Percentiles rank a stretch among this genome's conserved stretches.
phyloP scores from a whole-genome alignment of 2,329 filamentous ascomycete species.

The Xylariaceae sp. region DNA sequence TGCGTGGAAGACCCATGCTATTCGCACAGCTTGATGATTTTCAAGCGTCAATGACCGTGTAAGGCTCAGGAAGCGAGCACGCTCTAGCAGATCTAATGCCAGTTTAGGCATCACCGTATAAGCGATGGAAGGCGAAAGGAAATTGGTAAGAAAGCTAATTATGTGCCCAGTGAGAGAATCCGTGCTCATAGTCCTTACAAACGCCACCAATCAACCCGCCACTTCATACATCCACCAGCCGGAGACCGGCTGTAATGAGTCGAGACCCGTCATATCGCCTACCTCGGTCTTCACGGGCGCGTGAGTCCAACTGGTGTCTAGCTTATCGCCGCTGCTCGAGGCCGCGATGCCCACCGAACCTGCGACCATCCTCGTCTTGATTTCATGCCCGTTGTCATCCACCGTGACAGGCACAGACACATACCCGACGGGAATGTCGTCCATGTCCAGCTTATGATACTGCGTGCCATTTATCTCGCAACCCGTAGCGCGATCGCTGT shows the following conservation, averaged over 20 bases:
- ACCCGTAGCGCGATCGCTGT: neutral
- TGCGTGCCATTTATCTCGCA: neutral
- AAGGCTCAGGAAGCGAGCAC: too few species aligned
- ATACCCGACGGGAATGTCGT: slow-evolving; percentile 6
- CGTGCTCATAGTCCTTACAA: too few species aligned
- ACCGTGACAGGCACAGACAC: slow-evolving; percentile 12
- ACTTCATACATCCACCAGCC: neutral
- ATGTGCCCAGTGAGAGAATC: too few species aligned
- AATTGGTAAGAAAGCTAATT: too few species aligned
- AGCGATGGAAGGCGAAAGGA: too few species aligned
- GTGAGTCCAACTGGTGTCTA: neutral
- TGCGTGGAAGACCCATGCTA: too few species aligned
- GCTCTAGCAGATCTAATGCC: too few species aligned
- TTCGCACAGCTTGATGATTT: too few species aligned
- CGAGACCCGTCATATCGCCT: neutral
- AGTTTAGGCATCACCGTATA: too few species aligned
- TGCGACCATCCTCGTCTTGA: slow-evolving; percentile 10
- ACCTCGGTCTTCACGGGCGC: neutral
- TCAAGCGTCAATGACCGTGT: too few species aligned
- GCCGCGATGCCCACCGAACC: slow-evolving; percentile 18
- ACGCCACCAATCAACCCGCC: too few species aligned
- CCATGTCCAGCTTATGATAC: neutral
- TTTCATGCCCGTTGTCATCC: neutral
- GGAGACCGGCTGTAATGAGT: neutral
- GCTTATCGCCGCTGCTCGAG: neutral